Conservation (phyloP, 768 basidiomycete species). For the Boletus bicolor region DNA sequence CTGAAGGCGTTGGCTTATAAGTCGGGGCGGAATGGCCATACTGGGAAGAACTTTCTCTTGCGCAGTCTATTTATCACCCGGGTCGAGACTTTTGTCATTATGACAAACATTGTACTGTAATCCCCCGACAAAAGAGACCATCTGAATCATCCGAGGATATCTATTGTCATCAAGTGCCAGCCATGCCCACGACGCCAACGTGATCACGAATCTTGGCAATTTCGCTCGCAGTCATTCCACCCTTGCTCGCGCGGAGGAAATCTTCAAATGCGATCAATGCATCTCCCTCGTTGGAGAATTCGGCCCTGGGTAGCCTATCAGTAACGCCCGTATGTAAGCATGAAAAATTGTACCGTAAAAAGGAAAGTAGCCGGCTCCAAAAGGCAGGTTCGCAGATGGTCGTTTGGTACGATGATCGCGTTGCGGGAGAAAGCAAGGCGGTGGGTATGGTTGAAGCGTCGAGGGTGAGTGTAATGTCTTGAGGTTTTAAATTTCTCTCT, state of each 20-base stretch:
- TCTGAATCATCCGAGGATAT: not conserved
- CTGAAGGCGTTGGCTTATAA: conserved; percentile 8
- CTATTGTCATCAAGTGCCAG: conserved; percentile 51
- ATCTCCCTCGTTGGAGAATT: conserved; percentile 64
- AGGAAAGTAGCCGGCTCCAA: conserved; percentile 67
- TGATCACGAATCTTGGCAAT: conserved; percentile 90
- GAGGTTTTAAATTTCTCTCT: conserved; percentile 40
- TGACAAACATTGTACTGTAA: conserved; percentile 18
- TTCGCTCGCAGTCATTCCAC: conserved; percentile 74
- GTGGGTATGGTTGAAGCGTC: conserved; percentile 53
- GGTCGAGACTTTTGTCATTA: not conserved
- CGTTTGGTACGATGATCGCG: conserved; percentile 31
- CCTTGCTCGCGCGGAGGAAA: conserved; percentile 81
- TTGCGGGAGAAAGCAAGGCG: conserved; percentile 40
- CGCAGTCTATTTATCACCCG: not conserved
- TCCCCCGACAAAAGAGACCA: not conserved
- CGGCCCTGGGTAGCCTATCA: conserved; percentile 38
- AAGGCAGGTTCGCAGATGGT: conserved; percentile 76
- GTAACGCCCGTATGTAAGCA: not conserved
- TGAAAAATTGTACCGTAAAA: conserved; percentile 48
- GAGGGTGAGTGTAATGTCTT: conserved; percentile 66
- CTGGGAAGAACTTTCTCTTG: conserved; percentile 9
- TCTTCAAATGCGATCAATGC: conserved; percentile 77
- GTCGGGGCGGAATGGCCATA: conserved; percentile 14
- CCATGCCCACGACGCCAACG: conserved; percentile 87